Percentiles rank a stretch among this genome's conserved stretches.
Conservation (phyloP, 2,329 filamentous ascomycete species). For the Orbilia brochopaga region DNA sequence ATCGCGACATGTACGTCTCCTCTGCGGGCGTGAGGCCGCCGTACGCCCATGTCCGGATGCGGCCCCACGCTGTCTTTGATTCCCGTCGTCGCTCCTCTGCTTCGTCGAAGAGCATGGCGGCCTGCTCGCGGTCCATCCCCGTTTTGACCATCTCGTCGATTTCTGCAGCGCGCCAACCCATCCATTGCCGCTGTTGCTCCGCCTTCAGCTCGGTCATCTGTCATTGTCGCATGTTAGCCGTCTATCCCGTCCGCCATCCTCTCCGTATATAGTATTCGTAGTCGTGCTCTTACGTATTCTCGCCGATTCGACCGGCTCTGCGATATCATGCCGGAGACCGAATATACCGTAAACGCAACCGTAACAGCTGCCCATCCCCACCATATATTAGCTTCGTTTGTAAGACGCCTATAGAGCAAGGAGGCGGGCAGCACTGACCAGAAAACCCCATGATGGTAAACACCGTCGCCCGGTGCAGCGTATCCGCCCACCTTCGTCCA, state of each 20-base stretch:
- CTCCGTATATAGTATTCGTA: neutral
- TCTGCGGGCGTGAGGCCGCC: slow-evolving; percentile 54
- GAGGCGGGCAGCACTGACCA: too few relatives aligned
- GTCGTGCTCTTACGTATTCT: slow-evolving; percentile 35
- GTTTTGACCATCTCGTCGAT: slow-evolving; percentile 39
- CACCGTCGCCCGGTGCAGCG: slow-evolving; percentile 67
- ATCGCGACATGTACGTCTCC: slow-evolving; percentile 52
- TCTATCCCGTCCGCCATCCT: neutral
- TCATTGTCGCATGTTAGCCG: slow-evolving; percentile 1
- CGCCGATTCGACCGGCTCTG: slow-evolving; percentile 43
- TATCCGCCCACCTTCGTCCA: slow-evolving; percentile 67
- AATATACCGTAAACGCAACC: slow-evolving; percentile 39
- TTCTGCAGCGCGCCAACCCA: slow-evolving; percentile 31
- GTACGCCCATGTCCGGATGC: slow-evolving; percentile 53
- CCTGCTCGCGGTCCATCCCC: slow-evolving; percentile 36
- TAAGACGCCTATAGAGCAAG: too few relatives aligned
- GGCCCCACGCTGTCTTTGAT: slow-evolving; percentile 48
- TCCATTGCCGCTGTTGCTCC: slow-evolving; percentile 42
- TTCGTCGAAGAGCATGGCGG: slow-evolving; percentile 38
- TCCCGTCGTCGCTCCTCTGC: slow-evolving; percentile 39
- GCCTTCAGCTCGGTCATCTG: slow-evolving; percentile 17
- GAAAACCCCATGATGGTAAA: slow-evolving; percentile 68
- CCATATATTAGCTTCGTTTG: too few relatives aligned
- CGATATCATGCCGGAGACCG: slow-evolving; percentile 47
- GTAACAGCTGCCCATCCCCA: slow-evolving; percentile 30